Evolutionary conservation across 2,329 filamentous ascomycete species (phyloP), one percentile per base, ranked within the genome.

Genomic region (Tolypocladium sp.): DNA sequence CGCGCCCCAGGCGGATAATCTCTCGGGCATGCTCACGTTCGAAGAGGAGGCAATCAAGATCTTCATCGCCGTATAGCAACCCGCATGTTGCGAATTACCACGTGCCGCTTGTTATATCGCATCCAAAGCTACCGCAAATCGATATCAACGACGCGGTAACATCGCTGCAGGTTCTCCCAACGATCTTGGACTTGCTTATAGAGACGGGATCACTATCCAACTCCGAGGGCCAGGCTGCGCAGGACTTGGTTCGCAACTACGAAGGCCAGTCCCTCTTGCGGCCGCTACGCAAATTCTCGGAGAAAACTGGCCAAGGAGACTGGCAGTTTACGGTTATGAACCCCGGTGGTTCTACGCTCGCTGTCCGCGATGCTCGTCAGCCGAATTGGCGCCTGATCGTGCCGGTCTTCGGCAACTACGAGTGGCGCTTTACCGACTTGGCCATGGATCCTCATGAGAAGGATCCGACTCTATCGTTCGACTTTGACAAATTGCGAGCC

Each of bases 1-100:
- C 33, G 33, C 33, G 33, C 33, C 33, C 33, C 33, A 33, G 33
- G 33, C 7, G 33, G 33, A 33, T 33, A 33, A 33, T 33, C 33
- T 33, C 33, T 33, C 33, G n/a, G n/a, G n/a, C n/a, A n/a, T n/a
- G n/a, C n/a, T n/a, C n/a, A n/a, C n/a, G n/a, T n/a, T n/a, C n/a
- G n/a, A n/a, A n/a, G n/a, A n/a, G n/a, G n/a, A n/a, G n/a, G n/a
- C n/a, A n/a, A n/a, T n/a, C n/a, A n/a, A n/a, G n/a, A n/a, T n/a
- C n/a, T n/a, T n/a, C n/a, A n/a, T n/a, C 70, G 4, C 67, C 71
- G 1, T 73, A 72, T 7, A 71, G 71, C 33, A 70, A 73, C 59
- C 62, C 63, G 44, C 68, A 71, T 51, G 58, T 73, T 54, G 71
- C 67, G 57, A 71, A 71, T 63, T 71, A 70, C 58, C 70, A 70